A percentile compares a stretch with the other conserved stretches of the same genome.
Conservation (phyloP, 2,329 filamentous ascomycete genomes). For the Aureobasidium lini region DNA sequence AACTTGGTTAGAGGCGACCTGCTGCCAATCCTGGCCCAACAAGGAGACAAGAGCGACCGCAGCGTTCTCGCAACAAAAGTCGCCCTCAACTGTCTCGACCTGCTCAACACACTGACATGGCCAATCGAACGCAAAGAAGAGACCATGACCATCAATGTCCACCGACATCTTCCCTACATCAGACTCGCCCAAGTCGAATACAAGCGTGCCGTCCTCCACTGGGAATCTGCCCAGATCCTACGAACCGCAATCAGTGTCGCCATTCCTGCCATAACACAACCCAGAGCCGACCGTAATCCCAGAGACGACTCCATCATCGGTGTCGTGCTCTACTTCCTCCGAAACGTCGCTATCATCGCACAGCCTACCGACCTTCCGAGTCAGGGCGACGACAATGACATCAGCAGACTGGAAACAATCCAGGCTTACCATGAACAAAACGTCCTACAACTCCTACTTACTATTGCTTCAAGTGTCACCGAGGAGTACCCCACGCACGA, state of each 20-base stretch:
- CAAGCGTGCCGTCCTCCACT: conserved; percentile 81
- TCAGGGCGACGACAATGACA: conserved; percentile 82
- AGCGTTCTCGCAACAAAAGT: conserved; percentile 71
- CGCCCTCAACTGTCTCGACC: conserved; percentile 77
- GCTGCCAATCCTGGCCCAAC: conserved; percentile 77
- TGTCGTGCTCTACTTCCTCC: conserved; percentile 77
- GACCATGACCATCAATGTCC: conserved; percentile 85
- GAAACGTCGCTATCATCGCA: conserved; percentile 80
- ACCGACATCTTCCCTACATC: conserved; percentile 82
- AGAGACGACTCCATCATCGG: conserved; percentile 91
- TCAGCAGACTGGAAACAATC: conserved; percentile 80
- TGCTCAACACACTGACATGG: conserved; percentile 91
- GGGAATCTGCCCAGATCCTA: conserved; percentile 67
- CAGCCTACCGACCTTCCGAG: conserved; percentile 64
- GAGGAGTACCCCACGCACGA: conserved; percentile 90
- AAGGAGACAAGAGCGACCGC: conserved; percentile 67
- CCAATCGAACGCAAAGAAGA: conserved; percentile 72
- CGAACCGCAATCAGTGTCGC: conserved; percentile 74
- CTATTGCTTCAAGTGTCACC: conserved; percentile 83
- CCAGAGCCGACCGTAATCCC: conserved; percentile 64
- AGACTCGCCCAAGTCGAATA: conserved; percentile 83
- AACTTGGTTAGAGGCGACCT: conserved; percentile 88
- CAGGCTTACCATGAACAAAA: conserved; percentile 87
- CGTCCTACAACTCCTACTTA: conserved; percentile 76
- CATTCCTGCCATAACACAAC: conserved; percentile 75